phyloP scores from a whole-genome alignment of 805 yeast genomes.

The Helenozyma rhizophorensis region DNA sequence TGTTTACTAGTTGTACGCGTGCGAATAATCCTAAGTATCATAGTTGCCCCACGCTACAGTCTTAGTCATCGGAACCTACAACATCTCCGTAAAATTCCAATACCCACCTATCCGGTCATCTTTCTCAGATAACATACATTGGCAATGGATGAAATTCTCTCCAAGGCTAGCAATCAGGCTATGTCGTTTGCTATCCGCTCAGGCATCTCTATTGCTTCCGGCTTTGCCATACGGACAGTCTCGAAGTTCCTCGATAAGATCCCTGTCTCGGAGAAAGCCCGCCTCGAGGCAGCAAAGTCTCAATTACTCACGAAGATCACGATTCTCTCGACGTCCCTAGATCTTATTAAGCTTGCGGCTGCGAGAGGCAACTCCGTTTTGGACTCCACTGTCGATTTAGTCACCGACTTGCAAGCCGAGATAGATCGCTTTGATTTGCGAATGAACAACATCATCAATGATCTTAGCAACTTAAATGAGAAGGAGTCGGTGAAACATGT shows the following conservation, averaged over 20 bases:
- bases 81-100: too few species aligned
- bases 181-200: constrained; percentile 77
- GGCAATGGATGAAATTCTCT: constrained; percentile 39
- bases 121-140: too few species aligned
- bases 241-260: constrained; percentile 48
- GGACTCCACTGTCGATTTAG: constrained; percentile 49
- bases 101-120: too few species aligned
- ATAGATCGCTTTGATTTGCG: constrained; percentile 53
- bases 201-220: constrained; percentile 69
- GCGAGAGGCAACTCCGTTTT: constrained; percentile 60
- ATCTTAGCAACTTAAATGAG: constrained; percentile 24
- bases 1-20: too few species aligned
- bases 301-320: constrained; percentile 54
- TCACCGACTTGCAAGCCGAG: constrained; percentile 51
- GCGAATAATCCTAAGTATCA: too few species aligned
- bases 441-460: constrained; percentile 37
- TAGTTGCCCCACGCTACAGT: too few species aligned
- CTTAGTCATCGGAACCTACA: too few species aligned
- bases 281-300: constrained; percentile 38
- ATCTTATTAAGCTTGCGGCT: constrained; percentile 56
- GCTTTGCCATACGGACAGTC: constrained; percentile 67
- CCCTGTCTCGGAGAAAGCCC: constrained; percentile 49
- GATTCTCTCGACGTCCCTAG: constrained; percentile 63
- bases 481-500: constrained; percentile 42
- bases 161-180: constrained; percentile 68